A percentile compares a stretch with the other conserved stretches of the same genome.
Conservation (phyloP, 768 basidiomycete genomes). For the Lactarius hengduanensis region DNA sequence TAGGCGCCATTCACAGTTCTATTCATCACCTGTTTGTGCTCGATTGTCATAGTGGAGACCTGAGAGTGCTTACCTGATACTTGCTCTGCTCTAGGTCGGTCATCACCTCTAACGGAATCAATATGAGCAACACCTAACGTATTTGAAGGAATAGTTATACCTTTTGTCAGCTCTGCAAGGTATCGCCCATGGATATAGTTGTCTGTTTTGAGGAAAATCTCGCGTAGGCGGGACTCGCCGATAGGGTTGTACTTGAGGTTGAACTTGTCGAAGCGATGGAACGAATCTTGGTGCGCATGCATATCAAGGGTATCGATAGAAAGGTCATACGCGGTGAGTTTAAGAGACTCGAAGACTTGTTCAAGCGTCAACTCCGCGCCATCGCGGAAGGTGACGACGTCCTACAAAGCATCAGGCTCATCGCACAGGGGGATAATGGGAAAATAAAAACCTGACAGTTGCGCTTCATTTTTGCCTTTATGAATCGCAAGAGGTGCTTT, state of each 20-base stretch:
- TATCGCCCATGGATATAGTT: conserved; percentile 92
- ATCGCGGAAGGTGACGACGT: conserved; percentile 95
- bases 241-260: conserved; percentile 97
- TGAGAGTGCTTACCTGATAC: conserved; percentile 67
- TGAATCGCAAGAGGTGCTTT: conserved; percentile 96
- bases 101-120: conserved; percentile 75
- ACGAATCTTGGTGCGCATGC: conserved; percentile 98
- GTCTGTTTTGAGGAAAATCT: conserved; percentile 98
- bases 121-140: background rate
- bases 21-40: background rate
- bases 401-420: conserved; percentile 46
- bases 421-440: background rate
- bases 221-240: conserved; percentile 89
- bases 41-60: background rate
- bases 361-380: conserved; percentile 82
- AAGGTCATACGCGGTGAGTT: conserved; percentile 94
- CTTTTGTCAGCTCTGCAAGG: conserved; percentile 90
- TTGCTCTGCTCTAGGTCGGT: conserved; percentile 98
- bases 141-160: conserved; percentile 41
- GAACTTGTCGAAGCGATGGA: conserved; percentile 98
- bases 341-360: conserved; percentile 95
- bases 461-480: conserved; percentile 97
- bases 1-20: conserved; percentile 97
- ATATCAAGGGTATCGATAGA: conserved; percentile 99
- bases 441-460: conserved; percentile 63